Evolutionary conservation across 306 rosid species (phyloP), one percentile per base, ranked within the genome.

Genomic region (Acacia crassicarpa): DNA sequence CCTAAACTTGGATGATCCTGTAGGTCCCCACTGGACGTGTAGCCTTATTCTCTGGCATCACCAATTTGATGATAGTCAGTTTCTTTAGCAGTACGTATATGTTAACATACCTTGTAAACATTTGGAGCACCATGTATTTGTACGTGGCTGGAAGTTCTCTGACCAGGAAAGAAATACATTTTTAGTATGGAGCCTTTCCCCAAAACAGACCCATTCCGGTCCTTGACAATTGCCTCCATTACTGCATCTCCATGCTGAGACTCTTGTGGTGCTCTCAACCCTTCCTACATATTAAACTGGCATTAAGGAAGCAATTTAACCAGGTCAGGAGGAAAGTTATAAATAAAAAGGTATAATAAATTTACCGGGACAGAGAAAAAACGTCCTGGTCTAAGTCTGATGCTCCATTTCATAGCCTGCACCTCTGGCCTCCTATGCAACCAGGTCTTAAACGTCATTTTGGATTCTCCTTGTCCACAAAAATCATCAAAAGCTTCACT

Each of bases 361-460:
- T 41, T 87, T 89, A 94, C 98, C 66, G 95, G 98, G 44, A 92
- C 91, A 79, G 91, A 88, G 77, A 91, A 92, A 84, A 92, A 94
- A 79, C 94, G 86, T 83, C 98, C 97, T 22, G 98, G 97, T 83
- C 90, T 87, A 75, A 91, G 66, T 85, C 92, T 87, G 81, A 94
- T 94, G 90, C 97, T 94, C 97, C 98, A 94, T 89, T 94, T 94
- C 97, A 94, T 89, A 76, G 94, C 94, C 86, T 89, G 98, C 75
- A 92, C 95, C 85, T 94, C 95, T 72, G 95, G 94, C 88, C 92
- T 89, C 88, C 87, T 90, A 84, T 88, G 95, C 89, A 92, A 82
- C 98, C 98, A 92, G 84, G 76, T 86, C 91, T 94, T 94, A 81
- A 92, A 94, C 84, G 94, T 88, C 97, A 91, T 91, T 82, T 83